phyloP scores from a whole-genome alignment of 1,139 yeast species.

The Hansenula lynferdii region DNA sequence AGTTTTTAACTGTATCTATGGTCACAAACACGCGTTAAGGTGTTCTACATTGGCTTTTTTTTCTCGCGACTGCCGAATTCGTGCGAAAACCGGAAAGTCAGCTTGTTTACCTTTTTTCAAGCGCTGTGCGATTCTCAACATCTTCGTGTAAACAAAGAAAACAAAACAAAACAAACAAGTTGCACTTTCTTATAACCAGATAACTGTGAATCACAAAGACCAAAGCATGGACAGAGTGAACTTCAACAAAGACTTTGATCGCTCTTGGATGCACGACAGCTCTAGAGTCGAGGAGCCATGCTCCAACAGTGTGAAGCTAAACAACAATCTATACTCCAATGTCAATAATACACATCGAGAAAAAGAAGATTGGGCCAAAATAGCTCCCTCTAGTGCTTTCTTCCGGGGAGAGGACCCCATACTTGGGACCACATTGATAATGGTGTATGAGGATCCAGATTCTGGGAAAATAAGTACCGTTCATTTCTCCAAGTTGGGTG shows the following conservation, averaged over 20 bases:
- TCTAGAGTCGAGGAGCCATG: constrained; percentile 12
- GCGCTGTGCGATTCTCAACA: too few species aligned
- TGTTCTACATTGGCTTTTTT: too few species aligned
- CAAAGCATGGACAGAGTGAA: too few species aligned
- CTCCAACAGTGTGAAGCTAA: constrained; percentile 16
- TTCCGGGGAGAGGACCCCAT: constrained; percentile 49
- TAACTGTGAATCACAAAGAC: too few species aligned
- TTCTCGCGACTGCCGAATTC: too few species aligned
- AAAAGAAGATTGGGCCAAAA: constrained; percentile 26
- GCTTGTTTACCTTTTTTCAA: too few species aligned
- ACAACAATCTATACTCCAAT: constrained; percentile 13
- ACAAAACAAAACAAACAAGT: too few species aligned
- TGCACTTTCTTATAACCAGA: too few species aligned
- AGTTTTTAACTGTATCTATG: too few species aligned
- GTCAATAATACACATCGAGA: constrained; percentile 10
- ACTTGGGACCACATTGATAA: constrained; percentile 47
- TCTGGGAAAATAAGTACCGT: constrained; percentile 51
- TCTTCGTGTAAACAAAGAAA: too few species aligned
- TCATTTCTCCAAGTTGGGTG: constrained; percentile 67
- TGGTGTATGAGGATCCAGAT: constrained; percentile 46
- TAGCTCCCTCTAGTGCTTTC: constrained; percentile 49
- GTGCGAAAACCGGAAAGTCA: too few species aligned
- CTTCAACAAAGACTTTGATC: background rate
- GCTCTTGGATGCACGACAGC: background rate
- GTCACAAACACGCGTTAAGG: too few species aligned